These are phyloP conservation scores for Blastocystis sp. DNA, from an alignment of 352 stramenopile species.

Conservation along the genomic window DNA sequence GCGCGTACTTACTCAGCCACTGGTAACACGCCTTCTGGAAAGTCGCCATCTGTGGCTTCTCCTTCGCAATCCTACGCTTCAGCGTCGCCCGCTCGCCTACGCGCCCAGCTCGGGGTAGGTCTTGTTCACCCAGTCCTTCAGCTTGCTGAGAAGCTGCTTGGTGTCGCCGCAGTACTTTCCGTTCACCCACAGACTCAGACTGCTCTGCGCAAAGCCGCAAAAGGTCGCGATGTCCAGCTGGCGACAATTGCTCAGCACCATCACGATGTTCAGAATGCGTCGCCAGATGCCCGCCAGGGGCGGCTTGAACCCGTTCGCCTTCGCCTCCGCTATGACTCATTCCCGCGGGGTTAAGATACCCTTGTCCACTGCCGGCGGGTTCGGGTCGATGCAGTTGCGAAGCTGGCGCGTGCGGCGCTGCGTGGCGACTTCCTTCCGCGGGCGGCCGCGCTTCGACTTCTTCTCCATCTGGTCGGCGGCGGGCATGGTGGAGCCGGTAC, in stretches of 20 bases:
- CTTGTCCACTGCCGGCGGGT: neutral
- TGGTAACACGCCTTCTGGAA: constrained; percentile 56
- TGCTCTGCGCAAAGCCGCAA: constrained; percentile 65
- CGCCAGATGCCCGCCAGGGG: constrained; percentile 59
- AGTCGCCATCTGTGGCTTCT: neutral
- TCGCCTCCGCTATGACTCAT: constrained; percentile 22
- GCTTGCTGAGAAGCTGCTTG: constrained; percentile 37
- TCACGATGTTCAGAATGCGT: constrained; percentile 60
- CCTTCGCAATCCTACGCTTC: constrained; percentile 22
- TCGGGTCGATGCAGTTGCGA: constrained; percentile 49
- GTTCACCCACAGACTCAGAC: constrained; percentile 67
- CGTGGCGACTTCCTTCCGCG: constrained; percentile 18
- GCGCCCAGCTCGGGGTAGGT: constrained; percentile 53
- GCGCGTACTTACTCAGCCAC: constrained; percentile 1
- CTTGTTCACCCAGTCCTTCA: constrained; percentile 55
- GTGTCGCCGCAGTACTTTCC: constrained; percentile 67
- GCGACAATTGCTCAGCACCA: constrained; percentile 46
- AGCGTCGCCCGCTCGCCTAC: neutral
- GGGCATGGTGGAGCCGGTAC: neutral
- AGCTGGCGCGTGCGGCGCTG: neutral
- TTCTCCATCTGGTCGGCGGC: neutral
- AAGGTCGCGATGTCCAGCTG: constrained; percentile 60
- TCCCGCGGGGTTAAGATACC: neutral
- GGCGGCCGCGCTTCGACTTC: constrained; percentile 44
- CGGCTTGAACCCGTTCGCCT: constrained; percentile 39